Percentiles rank a stretch among this genome's conserved stretches.
These are phyloP conservation scores for Cetradonia linearis DNA, from an alignment of 495 filamentous ascomycete species.

Conservation along the genomic window DNA sequence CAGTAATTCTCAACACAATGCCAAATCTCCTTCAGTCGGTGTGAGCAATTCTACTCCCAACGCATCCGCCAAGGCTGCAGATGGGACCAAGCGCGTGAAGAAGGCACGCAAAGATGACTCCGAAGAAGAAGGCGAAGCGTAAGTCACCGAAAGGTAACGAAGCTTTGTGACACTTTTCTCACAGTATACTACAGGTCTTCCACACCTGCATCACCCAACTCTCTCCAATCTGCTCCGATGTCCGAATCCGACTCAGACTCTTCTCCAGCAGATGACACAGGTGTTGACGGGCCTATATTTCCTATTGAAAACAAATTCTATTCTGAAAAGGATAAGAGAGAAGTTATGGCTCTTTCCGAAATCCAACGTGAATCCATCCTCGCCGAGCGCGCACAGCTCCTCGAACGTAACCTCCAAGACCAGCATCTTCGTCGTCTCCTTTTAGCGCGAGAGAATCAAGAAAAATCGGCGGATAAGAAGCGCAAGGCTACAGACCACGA, in stretches of 20 bases:
- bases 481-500: conserved; percentile 74
- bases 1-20: conserved; percentile 13
- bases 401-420: conserved; percentile 72
- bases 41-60: conserved; percentile 35
- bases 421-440: conserved; percentile 72
- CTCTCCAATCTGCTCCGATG: conserved; percentile 77
- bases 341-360: conserved; percentile 80
- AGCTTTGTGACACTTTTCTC: conserved; percentile 14
- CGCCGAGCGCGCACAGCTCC: conserved; percentile 73
- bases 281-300: conserved; percentile 58
- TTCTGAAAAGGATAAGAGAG: conserved; percentile 64
- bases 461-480: conserved; percentile 54
- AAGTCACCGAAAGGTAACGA: conserved; percentile 34
- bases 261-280: conserved; percentile 39
- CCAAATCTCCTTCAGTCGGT: conserved; percentile 42
- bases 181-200: conserved; percentile 42
- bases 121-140: conserved; percentile 79
- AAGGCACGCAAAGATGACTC: conserved; percentile 48
- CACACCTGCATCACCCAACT: conserved; percentile 55
- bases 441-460: conserved; percentile 53
- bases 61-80: conserved; percentile 30
- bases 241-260: conserved; percentile 71
- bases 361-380: conserved; percentile 82
- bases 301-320: conserved; percentile 83
- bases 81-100: conserved; percentile 34